Conservation (phyloP, 73 alveolate genomes). For the Tetrahymena elliotti region DNA sequence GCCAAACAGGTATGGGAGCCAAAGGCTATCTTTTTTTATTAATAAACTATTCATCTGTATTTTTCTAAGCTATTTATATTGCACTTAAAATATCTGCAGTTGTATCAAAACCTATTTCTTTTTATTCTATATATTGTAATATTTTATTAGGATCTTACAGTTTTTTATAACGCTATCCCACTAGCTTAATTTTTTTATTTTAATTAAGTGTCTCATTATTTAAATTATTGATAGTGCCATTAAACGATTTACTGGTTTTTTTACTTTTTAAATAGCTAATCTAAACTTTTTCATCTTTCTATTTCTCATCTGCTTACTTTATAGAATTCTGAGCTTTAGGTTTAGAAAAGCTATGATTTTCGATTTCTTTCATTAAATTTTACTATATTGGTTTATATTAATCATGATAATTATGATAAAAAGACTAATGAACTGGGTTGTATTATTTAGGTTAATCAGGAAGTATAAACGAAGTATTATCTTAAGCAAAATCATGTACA, state of each 20-base stretch:
- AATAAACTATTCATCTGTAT: not conserved
- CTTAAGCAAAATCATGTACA: not conserved
- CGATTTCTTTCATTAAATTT: not conserved
- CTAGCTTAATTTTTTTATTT: not conserved
- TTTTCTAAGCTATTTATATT: not conserved
- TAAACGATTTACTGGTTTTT: not conserved
- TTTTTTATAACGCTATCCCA: not conserved
- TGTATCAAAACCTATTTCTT: not conserved
- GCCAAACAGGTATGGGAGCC: not conserved
- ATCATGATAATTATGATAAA: not conserved
- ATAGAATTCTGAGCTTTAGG: too few relatives aligned
- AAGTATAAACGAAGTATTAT: not conserved
- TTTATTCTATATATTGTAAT: not conserved
- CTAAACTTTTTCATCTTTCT: not conserved
- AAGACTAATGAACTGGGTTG: not conserved
- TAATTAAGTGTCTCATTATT: not conserved
- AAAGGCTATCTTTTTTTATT: not conserved
- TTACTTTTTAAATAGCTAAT: not conserved
- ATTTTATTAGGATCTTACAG: not conserved
- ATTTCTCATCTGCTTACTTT: not conserved
- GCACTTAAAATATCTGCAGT: not conserved
- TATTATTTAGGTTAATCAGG: not conserved
- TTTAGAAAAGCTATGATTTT: too few relatives aligned
- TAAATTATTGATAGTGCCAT: not conserved
- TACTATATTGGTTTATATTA: not conserved